Conservation (phyloP, 2,329 filamentous ascomycete species). For the Aspergillus arachidicola region DNA sequence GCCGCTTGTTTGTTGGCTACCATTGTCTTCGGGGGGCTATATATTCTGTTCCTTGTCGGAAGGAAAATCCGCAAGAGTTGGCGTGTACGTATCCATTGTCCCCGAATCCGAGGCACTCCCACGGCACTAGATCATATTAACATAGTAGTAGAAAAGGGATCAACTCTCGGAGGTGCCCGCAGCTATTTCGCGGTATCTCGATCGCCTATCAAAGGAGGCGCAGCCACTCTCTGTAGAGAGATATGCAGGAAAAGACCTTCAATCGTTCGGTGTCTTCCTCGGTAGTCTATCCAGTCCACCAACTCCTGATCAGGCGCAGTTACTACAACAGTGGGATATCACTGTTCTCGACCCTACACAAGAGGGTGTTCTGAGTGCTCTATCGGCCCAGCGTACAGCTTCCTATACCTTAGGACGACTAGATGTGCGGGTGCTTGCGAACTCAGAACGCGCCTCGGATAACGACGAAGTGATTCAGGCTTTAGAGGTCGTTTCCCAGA, state of each 20-base stretch:
- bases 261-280: conserved; percentile 48
- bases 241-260: conserved; percentile 8
- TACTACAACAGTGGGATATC: conserved; percentile 49
- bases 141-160: conserved; percentile 11
- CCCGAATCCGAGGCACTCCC: background rate
- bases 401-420: conserved; percentile 13
- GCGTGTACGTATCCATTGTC: conserved; percentile 9
- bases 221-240: conserved; percentile 1
- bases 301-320: conserved; percentile 31
- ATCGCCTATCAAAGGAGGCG: conserved; percentile 14
- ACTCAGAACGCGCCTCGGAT: conserved; percentile 3
- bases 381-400: conserved; percentile 34
- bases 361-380: conserved; percentile 27
- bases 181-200: conserved; percentile 13
- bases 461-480: conserved; percentile 12
- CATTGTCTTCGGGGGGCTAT: conserved; percentile 15
- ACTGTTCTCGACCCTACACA: conserved; percentile 48
- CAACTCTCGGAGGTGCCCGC: conserved; percentile 16
- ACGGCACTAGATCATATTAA: background rate
- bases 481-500: conserved; percentile 1
- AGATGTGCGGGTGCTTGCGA: conserved; percentile 39
- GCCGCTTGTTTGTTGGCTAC: conserved; percentile 17
- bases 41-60: conserved; percentile 15
- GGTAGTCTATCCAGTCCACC: conserved; percentile 40
- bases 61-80: conserved; percentile 12